Evolutionary conservation across 1,284 basidiomycete genomes (phyloP).

Genomic region (Ganoderma lingzhi): DNA sequence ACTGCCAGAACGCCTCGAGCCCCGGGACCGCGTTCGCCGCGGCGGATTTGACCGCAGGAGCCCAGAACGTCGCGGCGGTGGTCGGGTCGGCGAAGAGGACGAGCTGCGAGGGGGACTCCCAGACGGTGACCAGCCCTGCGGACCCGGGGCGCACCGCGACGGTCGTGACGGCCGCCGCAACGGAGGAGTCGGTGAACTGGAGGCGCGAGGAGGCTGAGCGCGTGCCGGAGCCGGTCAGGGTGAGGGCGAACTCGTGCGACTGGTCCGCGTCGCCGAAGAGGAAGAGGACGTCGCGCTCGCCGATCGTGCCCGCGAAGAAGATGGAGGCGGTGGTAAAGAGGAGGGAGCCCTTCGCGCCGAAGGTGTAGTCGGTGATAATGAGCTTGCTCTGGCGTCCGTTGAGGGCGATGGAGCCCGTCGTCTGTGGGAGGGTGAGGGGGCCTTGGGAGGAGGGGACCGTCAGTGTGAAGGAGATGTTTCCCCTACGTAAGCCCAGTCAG

Average conservation of each 20-base stretch:
- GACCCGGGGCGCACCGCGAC: constrained; percentile 62
- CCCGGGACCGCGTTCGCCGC: constrained; percentile 31
- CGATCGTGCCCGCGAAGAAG: constrained; percentile 74
- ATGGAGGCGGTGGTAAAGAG: constrained; percentile 77
- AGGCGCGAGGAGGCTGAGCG: constrained; percentile 42
- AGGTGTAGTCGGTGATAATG: constrained; percentile 72
- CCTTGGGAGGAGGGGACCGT: constrained; percentile 62
- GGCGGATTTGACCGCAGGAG: constrained; percentile 50
- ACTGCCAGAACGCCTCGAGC: constrained; percentile 56
- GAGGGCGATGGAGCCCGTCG: constrained; percentile 61
- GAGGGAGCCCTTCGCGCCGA: constrained; percentile 59
- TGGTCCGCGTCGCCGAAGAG: constrained; percentile 68
- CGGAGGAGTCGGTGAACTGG: constrained; percentile 21
- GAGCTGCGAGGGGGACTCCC: constrained; percentile 71
- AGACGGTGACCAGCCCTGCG: constrained; percentile 65
- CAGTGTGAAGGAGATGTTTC: constrained; percentile 59
- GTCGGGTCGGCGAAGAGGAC: constrained; percentile 70
- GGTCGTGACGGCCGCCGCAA: constrained; percentile 39
- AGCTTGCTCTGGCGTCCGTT: constrained; percentile 76
- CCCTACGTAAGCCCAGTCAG: constrained; percentile 44
- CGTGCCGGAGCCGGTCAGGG: constrained; percentile 53
- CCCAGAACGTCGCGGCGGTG: constrained; percentile 68
- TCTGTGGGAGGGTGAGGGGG: constrained; percentile 60
- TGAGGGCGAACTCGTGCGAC: constrained; percentile 65
- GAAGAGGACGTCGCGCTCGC: constrained; percentile 72